Evolutionary conservation across 257 asterid genomes (phyloP), one percentile per base, ranked within the genome.

Genomic region (Henckelia pumila): DNA sequence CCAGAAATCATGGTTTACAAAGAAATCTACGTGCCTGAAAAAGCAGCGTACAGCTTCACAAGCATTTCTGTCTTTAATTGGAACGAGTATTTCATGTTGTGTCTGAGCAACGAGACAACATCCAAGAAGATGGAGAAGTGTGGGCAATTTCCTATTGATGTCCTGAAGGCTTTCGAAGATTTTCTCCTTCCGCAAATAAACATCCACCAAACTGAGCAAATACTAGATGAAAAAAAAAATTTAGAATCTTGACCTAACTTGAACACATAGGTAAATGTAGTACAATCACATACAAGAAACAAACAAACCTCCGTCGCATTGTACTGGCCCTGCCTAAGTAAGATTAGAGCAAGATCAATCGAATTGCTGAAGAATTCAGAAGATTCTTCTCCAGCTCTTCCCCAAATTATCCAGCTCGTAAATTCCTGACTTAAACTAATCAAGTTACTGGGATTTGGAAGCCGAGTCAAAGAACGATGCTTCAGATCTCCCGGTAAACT

Each of bases 401-500:
- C 99, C 84, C 91, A 85, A 44, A 86, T 81, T 68, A 90, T 81
- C 99, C 99, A 93, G 89, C 99, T 90, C 53, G 84, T 72, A 71
- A 93, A 85, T 77, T 87, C 96, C 71, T 78, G 80, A 61, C 92
- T 92, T 58, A 82, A 80, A 76, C 75, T 70, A 74, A 81, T 76
- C 71, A 91, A 79, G 79, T 77, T 75, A 75, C 69, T 78, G 66
- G 94, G 88, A 80, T 79, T 84, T 58, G 88, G 85, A 64, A 86
- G 82, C 32, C 67, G 73, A 66, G 76, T 70, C 68, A 72, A 64
- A 73, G 89, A 75, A 37, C 66, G 77, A 69, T 77, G 73, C 72
- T 73, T 75, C 70, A 64, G 75, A 72, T 79, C 85, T 60, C 78
- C 77, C 2, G 80, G 80, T 65, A 85, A 78, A 76, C 81, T 75